A percentile compares a stretch with the other conserved stretches of the same genome.
Conservation (phyloP, 495 filamentous ascomycete genomes). For the Massariosphaeria phaeospora region DNA sequence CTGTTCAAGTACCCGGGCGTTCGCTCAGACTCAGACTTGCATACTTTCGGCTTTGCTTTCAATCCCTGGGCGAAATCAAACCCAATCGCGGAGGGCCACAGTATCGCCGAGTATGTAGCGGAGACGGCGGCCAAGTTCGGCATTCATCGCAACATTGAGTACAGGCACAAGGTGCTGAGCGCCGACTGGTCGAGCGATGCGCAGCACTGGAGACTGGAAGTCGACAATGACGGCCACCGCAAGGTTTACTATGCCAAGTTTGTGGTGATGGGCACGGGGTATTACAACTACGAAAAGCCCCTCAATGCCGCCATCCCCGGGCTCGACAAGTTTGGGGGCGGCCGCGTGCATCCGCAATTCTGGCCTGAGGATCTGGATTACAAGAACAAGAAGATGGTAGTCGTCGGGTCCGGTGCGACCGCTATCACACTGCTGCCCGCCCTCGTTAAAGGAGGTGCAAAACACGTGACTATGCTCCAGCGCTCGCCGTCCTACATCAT, state of each 20-base stretch:
- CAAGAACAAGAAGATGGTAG: slow-evolving; percentile 30
- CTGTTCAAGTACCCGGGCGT: slow-evolving; percentile 36
- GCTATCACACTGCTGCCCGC: slow-evolving; percentile 32
- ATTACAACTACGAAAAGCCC: slow-evolving; percentile 33
- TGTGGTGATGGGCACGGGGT: slow-evolving; percentile 33
- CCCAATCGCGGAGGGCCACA: slow-evolving; percentile 56
- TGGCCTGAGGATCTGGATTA: slow-evolving; percentile 45
- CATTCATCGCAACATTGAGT: slow-evolving; percentile 59
- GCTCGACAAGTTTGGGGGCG: slow-evolving; percentile 53
- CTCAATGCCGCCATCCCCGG: slow-evolving; percentile 53
- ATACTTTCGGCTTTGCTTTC: slow-evolving; percentile 36
- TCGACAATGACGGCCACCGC: slow-evolving; percentile 48
- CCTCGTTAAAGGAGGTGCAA: slow-evolving; percentile 24
- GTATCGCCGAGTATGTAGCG: slow-evolving; percentile 60
- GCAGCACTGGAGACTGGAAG: slow-evolving; percentile 57
- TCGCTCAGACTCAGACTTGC: slow-evolving; percentile 33
- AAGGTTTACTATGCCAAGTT: slow-evolving; percentile 33
- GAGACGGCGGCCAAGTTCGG: slow-evolving; percentile 54
- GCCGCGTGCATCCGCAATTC: slow-evolving; percentile 58
- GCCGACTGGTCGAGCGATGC: slow-evolving; percentile 58
- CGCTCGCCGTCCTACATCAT: slow-evolving; percentile 30
- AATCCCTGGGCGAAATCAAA: slow-evolving; percentile 41
- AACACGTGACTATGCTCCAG: slow-evolving; percentile 35
- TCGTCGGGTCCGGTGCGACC: slow-evolving; percentile 35
- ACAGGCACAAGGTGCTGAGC: slow-evolving; percentile 51